Evolutionary conservation across 2,329 filamentous ascomycete species (phyloP).

Genomic region (Zymoseptoria tritici): DNA sequence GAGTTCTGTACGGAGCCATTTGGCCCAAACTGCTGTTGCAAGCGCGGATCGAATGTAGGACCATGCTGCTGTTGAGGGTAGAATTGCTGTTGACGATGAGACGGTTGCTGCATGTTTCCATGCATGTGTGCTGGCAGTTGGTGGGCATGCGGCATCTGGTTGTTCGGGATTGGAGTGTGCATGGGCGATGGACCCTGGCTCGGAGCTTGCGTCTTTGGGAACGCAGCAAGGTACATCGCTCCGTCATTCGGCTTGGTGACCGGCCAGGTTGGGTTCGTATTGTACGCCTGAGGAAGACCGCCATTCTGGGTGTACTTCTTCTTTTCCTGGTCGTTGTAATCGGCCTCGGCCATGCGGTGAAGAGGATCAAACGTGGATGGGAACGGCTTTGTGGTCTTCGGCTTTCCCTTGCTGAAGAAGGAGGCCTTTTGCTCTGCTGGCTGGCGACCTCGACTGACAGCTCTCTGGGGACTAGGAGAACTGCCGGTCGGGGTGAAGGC

Average conservation of each 20-base stretch:
- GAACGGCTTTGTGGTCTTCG: constrained; percentile 59
- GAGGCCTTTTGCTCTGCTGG: constrained; percentile 13
- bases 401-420: constrained; percentile 23
- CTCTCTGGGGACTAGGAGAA: constrained; percentile 56
- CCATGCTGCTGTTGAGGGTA: constrained; percentile 68
- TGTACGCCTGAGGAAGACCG: constrained; percentile 76
- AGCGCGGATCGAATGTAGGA: constrained; percentile 68
- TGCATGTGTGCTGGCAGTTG: constrained; percentile 79
- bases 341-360: constrained; percentile 56
- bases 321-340: constrained; percentile 47
- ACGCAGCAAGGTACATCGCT: constrained; percentile 71
- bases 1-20: constrained; percentile 75
- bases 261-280: constrained; percentile 80
- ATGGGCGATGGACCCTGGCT: constrained; percentile 53
- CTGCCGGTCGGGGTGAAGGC: constrained; percentile 74
- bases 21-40: constrained; percentile 70
- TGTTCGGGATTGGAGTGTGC: constrained; percentile 49
- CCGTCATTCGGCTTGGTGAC: constrained; percentile 62
- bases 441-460: constrained; percentile 19
- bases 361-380: constrained; percentile 47
- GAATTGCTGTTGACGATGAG: constrained; percentile 69
- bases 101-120: constrained; percentile 56
- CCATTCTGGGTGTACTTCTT: constrained; percentile 66
- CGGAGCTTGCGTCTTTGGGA: constrained; percentile 59
- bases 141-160: constrained; percentile 72